These are phyloP conservation scores for Fusarium fracticaudum DNA, from an alignment of 2,329 filamentous ascomycete genomes.

Conservation along the genomic window DNA sequence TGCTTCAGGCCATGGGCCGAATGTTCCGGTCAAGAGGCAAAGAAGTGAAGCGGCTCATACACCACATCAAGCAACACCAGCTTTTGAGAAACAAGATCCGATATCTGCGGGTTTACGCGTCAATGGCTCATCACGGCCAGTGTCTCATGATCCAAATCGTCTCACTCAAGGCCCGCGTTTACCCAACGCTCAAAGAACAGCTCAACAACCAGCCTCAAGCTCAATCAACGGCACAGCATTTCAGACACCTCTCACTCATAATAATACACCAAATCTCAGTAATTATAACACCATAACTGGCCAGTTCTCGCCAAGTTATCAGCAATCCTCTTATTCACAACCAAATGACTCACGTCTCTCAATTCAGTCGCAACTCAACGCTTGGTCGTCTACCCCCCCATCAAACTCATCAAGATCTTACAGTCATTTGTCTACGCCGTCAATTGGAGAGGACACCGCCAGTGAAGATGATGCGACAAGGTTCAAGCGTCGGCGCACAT, in stretches of 20 bases:
- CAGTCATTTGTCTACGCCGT: not conserved
- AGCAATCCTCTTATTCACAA: not conserved
- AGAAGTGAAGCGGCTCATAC: not conserved
- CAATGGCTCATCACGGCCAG: not conserved
- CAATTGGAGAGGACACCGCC: not conserved
- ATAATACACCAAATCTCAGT: not conserved
- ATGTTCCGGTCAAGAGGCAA: slow-evolving; percentile 14
- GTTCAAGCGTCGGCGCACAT: slow-evolving; percentile 28
- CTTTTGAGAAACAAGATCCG: not conserved
- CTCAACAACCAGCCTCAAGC: not conserved
- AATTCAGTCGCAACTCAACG: slow-evolving; percentile 4
- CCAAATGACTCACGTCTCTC: not conserved
- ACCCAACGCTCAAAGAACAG: not conserved
- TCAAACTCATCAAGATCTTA: not conserved
- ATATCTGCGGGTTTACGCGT: not conserved
- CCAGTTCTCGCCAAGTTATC: not conserved
- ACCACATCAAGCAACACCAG: not conserved
- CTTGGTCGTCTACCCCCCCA: not conserved
- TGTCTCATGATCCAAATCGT: not conserved
- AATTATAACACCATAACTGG: not conserved
- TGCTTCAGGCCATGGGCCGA: not conserved
- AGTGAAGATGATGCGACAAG: not conserved
- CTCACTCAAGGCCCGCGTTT: not conserved
- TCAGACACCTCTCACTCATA: not conserved
- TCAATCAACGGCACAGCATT: not conserved